These are phyloP conservation scores for Talaromyces proteolyticus DNA, from an alignment of 495 filamentous ascomycete species.

Conservation along the genomic window DNA sequence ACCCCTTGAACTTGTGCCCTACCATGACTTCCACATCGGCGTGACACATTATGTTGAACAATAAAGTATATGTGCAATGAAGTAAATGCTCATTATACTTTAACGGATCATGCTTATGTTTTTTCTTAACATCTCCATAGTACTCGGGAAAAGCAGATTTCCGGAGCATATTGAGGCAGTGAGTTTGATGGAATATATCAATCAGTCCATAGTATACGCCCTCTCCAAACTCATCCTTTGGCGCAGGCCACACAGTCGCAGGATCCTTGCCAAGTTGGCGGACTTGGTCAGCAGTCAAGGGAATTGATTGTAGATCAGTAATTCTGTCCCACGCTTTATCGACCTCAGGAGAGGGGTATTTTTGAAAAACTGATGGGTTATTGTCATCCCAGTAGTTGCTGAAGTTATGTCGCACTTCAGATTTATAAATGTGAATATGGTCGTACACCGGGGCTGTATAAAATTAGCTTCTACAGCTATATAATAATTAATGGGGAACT, in stretches of 20 bases:
- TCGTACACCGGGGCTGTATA: not conserved
- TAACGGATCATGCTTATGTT: not conserved
- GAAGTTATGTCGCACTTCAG: not conserved
- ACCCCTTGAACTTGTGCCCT: not conserved
- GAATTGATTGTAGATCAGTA: not conserved
- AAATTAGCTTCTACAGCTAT: not conserved
- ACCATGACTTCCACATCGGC: slow-evolving; percentile 3
- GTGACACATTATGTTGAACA: slow-evolving; percentile 1
- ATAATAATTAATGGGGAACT: not conserved
- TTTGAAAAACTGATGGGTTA: slow-evolving; percentile 1
- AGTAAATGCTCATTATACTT: not conserved
- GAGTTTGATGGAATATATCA: not conserved
- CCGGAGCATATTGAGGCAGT: slow-evolving; percentile 4
- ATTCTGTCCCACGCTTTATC: slow-evolving; percentile 5
- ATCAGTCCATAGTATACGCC: slow-evolving; percentile 1
- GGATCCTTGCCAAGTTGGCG: slow-evolving; percentile 1
- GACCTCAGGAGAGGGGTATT: slow-evolving; percentile 2
- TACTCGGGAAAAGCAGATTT: not conserved
- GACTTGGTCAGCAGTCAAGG: slow-evolving; percentile 1
- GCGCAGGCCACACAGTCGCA: not conserved
- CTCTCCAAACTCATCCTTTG: not conserved
- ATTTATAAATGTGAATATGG: not conserved
- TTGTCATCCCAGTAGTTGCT: not conserved
- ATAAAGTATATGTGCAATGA: slow-evolving; percentile 1
- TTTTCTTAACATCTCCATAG: slow-evolving; percentile 1